Evolutionary conservation across 164 flowering plant genomes (phyloP), one percentile per base, ranked within the genome.

Genomic region (Macadamia tetraphylla): DNA sequence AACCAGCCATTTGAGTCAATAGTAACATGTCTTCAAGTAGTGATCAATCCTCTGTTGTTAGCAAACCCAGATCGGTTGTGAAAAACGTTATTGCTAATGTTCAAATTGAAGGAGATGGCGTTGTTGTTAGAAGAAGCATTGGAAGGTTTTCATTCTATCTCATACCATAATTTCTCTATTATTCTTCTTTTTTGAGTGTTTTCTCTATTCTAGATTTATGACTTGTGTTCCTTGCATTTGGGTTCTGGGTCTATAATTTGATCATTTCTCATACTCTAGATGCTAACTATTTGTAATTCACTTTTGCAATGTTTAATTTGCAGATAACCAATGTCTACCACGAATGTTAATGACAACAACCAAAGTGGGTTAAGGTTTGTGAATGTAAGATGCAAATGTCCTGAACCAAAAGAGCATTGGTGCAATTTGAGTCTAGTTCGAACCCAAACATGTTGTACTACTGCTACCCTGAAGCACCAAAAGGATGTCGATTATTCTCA

Each of bases 81-180:
- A 88, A 83, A 76, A 86, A 67, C 69, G 71, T 88, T 42, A 58
- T 73, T 48, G 87, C 88, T 42, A 83, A 74, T 69, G 82, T 67
- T 64, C 89, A 85, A 67, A 66, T 60, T 62, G 94, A 88, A 49
- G 94, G 94, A 29, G 86, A 83, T 49, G 93, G 93, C 30, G 93
- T 90, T 58, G 74, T 80, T 62, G 90, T 86, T 30, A 80, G 90
- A 58, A 82, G 93, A 78, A 79, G 82, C 85, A 86, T 88, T 75
- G 90, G 90, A 71, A 83, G 87, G 93, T 86, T 18, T 29, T n/a
- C 2, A 42, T 29, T 23, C 23, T 23, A 63, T 52, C 11, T 48
- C 59, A 23, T 23, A 0, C 23, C 23, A 23, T 23, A 23, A 23
- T 49, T n/a, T 10, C 35, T 44, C 18, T 68, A 15, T 30, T 68